These are phyloP conservation scores for Malbranchea cinnamomea DNA, from an alignment of 2,329 filamentous ascomycete genomes.

Conservation along the genomic window DNA sequence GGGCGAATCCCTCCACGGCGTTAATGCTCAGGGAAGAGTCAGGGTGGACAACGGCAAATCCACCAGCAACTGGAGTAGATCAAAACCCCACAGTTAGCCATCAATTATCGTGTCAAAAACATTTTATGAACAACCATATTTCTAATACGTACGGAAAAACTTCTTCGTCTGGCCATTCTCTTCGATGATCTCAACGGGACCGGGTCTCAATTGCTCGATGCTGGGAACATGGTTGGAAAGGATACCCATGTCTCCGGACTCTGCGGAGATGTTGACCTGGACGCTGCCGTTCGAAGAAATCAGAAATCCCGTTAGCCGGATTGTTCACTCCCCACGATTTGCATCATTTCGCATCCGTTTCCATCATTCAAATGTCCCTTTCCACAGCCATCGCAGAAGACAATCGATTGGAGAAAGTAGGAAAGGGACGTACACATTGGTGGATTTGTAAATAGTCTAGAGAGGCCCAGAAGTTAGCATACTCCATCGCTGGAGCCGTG, in stretches of 20 bases:
- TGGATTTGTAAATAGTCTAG: slow-evolving; percentile 54
- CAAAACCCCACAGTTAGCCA: not conserved
- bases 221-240: slow-evolving; percentile 97
- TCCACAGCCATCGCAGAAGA: slow-evolving; percentile 3
- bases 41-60: slow-evolving; percentile 93
- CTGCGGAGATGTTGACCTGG: slow-evolving; percentile 97
- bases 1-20: slow-evolving; percentile 82
- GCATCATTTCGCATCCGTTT: not conserved
- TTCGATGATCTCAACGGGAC: slow-evolving; percentile 88
- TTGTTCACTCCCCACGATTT: not conserved
- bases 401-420: slow-evolving; percentile 4
- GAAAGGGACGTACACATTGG: slow-evolving; percentile 47
- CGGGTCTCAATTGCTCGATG: slow-evolving; percentile 97
- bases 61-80: slow-evolving; percentile 60
- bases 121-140: not conserved
- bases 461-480: slow-evolving; percentile 14
- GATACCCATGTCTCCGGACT: slow-evolving; percentile 98
- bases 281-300: slow-evolving; percentile 55
- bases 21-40: slow-evolving; percentile 95
- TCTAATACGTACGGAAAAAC: slow-evolving; percentile 76
- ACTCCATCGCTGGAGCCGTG: not conserved
- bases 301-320: no score
- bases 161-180: slow-evolving; percentile 81
- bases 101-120: slow-evolving; percentile 4
- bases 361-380: not conserved